These are phyloP conservation scores for Quercus gilva DNA, from an alignment of 306 rosid genomes.

Conservation along the genomic window DNA sequence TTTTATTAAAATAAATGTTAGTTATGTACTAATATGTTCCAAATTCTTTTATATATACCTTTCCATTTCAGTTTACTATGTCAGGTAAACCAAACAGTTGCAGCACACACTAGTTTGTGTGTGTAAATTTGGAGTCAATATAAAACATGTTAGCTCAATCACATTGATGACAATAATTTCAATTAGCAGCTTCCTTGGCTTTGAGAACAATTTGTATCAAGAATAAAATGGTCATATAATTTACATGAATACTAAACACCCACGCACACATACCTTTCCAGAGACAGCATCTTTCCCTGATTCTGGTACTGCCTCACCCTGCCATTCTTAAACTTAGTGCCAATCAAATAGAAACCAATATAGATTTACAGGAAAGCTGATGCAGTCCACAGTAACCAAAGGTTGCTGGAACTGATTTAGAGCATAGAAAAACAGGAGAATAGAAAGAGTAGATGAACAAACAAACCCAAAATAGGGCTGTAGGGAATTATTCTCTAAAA, in stretches of 20 bases:
- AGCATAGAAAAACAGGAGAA: too few species aligned
- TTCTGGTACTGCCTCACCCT: constrained; percentile 90
- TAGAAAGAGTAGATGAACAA: too few species aligned
- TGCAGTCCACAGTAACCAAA: too few species aligned
- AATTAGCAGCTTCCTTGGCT: not conserved
- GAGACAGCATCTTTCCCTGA: constrained; percentile 57
- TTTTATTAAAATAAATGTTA: too few species aligned
- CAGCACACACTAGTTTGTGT: too few species aligned
- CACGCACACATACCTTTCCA: constrained; percentile 60
- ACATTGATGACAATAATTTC: not conserved
- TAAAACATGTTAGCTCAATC: not conserved
- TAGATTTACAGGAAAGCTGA: not conserved
- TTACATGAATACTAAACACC: constrained; percentile 1
- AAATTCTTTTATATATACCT: too few species aligned
- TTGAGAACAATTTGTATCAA: not conserved
- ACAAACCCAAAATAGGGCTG: too few species aligned
- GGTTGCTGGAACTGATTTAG: too few species aligned
- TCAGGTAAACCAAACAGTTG: too few species aligned
- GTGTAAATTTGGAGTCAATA: not conserved
- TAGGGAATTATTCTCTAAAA: too few species aligned
- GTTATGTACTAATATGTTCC: too few species aligned
- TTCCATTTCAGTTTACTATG: too few species aligned
- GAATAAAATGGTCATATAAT: not conserved
- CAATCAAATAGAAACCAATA: constrained; percentile 16
- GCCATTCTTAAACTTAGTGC: constrained; percentile 37